Conservation (phyloP, 306 rosid genomes). For the Trichosanthes cucumerina region DNA sequence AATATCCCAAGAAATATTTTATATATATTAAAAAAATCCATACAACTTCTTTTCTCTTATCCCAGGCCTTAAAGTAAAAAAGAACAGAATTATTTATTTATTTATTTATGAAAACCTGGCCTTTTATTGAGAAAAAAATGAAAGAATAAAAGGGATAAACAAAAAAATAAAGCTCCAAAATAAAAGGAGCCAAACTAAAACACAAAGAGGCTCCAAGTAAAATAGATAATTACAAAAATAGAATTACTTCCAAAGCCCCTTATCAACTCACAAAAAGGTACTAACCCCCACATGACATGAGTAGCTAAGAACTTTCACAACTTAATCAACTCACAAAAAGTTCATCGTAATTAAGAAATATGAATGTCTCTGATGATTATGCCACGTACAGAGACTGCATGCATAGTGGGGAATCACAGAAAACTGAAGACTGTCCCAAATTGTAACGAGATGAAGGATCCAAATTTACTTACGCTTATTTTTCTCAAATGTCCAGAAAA, state of each 20-base stretch:
- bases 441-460: neutral
- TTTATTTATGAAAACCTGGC: no score
- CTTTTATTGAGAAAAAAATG: no score
- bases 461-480: slow-evolving; percentile 61
- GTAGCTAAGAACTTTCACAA: neutral
- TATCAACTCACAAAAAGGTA: neutral
- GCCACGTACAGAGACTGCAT: neutral
- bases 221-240: no score
- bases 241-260: neutral
- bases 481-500: slow-evolving; percentile 90
- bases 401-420: neutral
- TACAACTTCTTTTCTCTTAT: no score
- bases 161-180: no score
- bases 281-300: neutral
- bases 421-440: neutral
- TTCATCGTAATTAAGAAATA: neutral
- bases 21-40: no score
- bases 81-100: no score
- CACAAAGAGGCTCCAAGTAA: no score
- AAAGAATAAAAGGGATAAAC: no score
- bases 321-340: neutral
- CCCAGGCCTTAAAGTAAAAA: no score
- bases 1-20: no score
- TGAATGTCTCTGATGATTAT: neutral
- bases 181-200: no score